Percentiles rank a stretch among this genome's conserved stretches.
Evolutionary conservation across 1,139 yeast species (phyloP).

Genomic region (Pichia sp.): DNA sequence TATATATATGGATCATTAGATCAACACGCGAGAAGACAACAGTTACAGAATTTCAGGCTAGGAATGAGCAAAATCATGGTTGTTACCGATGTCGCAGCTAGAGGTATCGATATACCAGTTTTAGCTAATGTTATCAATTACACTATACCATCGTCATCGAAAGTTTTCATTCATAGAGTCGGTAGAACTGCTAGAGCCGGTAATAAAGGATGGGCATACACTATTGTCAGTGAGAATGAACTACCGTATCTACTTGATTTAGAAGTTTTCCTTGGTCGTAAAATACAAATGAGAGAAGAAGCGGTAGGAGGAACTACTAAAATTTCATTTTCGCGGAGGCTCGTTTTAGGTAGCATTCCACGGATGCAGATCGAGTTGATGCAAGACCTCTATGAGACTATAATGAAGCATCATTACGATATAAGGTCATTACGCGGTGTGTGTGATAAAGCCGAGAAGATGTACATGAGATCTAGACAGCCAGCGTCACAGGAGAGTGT

Average conservation of each 20-base stretch:
- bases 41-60: constrained; percentile 72
- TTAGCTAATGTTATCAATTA: constrained; percentile 90
- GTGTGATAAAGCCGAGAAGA: constrained; percentile 78
- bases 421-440: constrained; percentile 59
- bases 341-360: constrained; percentile 81
- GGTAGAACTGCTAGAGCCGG: constrained; percentile 99
- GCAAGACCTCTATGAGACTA: constrained; percentile 63
- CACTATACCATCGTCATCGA: constrained; percentile 85
- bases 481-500: constrained; percentile 82
- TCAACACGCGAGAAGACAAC: constrained; percentile 90
- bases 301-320: constrained; percentile 33
- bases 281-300: constrained; percentile 51
- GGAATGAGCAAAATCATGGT: constrained; percentile 81
- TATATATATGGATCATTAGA: constrained; percentile 92
- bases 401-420: constrained; percentile 64
- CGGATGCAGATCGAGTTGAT: constrained; percentile 60
- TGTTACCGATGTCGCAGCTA: constrained; percentile 97
- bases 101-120: constrained; percentile 98
- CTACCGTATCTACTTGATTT: constrained; percentile 84
- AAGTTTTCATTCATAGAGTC: constrained; percentile 91
- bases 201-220: constrained; percentile 94
- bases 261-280: constrained; percentile 83
- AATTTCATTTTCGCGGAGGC: constrained; percentile 64
- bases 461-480: constrained; percentile 78
- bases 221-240: constrained; percentile 78